Conservation (phyloP, 257 asterid species). For the Echites panduratus region DNA sequence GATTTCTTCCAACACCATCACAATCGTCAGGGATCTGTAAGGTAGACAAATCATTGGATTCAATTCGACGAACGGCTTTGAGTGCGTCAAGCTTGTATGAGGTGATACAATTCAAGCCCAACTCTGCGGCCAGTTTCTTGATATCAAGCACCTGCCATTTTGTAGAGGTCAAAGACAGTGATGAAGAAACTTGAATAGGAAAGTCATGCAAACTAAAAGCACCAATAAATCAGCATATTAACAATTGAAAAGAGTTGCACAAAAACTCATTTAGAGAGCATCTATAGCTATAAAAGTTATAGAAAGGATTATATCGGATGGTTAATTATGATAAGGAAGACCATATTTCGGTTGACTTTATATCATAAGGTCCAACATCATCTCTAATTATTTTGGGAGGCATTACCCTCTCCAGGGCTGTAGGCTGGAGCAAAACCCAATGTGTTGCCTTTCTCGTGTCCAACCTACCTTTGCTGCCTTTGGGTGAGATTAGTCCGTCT, state of each 20-base stretch:
- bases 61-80: conserved; percentile 50
- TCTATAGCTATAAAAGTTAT: not conserved
- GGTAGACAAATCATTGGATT: conserved; percentile 33
- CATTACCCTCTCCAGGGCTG: no score
- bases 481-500: no score
- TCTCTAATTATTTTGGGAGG: no score
- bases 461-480: no score
- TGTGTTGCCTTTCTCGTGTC: no score
- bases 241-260: not conserved
- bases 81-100: conserved; percentile 85
- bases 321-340: not conserved
- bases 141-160: conserved; percentile 70
- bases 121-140: conserved; percentile 76
- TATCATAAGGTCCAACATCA: no score
- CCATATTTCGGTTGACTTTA: not conserved
- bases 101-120: conserved; percentile 72
- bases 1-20: conserved; percentile 18
- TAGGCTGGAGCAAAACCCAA: no score
- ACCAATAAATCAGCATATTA: not conserved
- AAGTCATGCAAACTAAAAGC: not conserved
- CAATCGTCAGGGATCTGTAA: conserved; percentile 22
- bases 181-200: not conserved
- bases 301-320: not conserved
- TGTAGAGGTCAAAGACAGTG: not conserved
- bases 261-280: not conserved